phyloP scores from a whole-genome alignment of 2,329 filamentous ascomycete genomes.

The Neospermospora avenae region DNA sequence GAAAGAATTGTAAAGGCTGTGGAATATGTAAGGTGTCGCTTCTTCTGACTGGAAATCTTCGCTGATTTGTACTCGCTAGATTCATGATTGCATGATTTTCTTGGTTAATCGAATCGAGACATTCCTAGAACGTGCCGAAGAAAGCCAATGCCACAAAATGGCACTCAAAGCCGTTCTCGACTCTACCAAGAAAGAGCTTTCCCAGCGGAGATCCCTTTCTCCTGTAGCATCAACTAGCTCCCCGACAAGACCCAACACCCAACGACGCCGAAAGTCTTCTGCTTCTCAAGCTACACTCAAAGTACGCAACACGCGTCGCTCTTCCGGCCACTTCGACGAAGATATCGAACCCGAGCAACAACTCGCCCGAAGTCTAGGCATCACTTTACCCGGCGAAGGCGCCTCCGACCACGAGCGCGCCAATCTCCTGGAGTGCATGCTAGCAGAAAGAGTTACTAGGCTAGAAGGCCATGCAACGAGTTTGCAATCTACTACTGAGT shows the following conservation, averaged over 20 bases:
- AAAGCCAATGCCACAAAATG: conserved; percentile 46
- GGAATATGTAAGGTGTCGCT: conserved; percentile 45
- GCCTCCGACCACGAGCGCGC: conserved; percentile 26
- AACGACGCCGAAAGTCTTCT: conserved; percentile 22
- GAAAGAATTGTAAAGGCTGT: conserved; percentile 46
- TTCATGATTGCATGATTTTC: conserved; percentile 50
- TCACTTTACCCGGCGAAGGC: conserved; percentile 41
- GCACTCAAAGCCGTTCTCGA: conserved; percentile 40
- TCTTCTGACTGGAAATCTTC: neutral
- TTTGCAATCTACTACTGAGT: conserved; percentile 51
- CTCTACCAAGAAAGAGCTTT: conserved; percentile 44
- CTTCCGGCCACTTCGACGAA: conserved; percentile 38
- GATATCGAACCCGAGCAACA: conserved; percentile 37
- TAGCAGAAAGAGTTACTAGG: conserved; percentile 42
- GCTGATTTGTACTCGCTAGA: conserved; percentile 36
- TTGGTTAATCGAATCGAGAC: conserved; percentile 46
- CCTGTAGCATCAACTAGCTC: conserved; percentile 9
- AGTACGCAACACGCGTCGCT: conserved; percentile 33
- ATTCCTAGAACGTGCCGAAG: conserved; percentile 42
- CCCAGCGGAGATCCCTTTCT: conserved; percentile 1
- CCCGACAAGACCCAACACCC: conserved; percentile 19
- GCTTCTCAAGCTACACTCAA: conserved; percentile 22
- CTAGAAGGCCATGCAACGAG: conserved; percentile 43
- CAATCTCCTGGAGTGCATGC: conserved; percentile 29
- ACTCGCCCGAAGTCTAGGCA: conserved; percentile 47